Evolutionary conservation across 768 basidiomycete species (phyloP).

Genomic region (Podaxis sp.): DNA sequence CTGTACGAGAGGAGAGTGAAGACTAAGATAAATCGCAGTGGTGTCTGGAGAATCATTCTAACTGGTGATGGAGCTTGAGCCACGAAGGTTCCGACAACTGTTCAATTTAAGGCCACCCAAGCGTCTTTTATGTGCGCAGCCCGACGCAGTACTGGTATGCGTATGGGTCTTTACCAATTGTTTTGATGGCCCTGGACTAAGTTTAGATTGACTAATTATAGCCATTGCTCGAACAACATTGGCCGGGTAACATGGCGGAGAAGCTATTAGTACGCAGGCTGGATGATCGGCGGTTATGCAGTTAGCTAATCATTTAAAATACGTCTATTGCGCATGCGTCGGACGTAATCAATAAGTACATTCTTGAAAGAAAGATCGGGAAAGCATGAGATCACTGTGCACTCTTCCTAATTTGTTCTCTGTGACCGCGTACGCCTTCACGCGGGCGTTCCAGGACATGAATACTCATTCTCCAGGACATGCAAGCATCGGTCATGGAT

Average conservation of each 20-base stretch:
- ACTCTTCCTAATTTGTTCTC: slow-evolving; percentile 43
- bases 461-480: slow-evolving; percentile 88
- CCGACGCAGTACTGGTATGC: too few species aligned
- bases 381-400: slow-evolving; percentile 11
- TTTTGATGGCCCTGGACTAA: too few species aligned
- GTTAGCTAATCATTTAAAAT: not conserved
- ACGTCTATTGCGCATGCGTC: not conserved
- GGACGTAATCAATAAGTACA: not conserved
- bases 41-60: too few species aligned
- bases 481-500: slow-evolving; percentile 87
- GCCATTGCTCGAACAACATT: too few species aligned
- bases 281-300: not conserved
- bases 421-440: slow-evolving; percentile 81
- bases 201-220: too few species aligned
- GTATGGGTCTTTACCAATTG: too few species aligned
- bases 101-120: too few species aligned
- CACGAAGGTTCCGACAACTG: too few species aligned
- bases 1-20: not conserved
- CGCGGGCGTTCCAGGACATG: slow-evolving; percentile 80
- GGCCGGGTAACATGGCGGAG: too few species aligned
- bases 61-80: too few species aligned
- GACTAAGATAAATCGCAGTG: not conserved
- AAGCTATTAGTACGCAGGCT: not conserved
- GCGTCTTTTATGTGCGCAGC: too few species aligned
- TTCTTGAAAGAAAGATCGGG: not conserved